These are phyloP conservation scores for Candida anglica DNA, from an alignment of 805 yeast genomes.

Conservation along the genomic window DNA sequence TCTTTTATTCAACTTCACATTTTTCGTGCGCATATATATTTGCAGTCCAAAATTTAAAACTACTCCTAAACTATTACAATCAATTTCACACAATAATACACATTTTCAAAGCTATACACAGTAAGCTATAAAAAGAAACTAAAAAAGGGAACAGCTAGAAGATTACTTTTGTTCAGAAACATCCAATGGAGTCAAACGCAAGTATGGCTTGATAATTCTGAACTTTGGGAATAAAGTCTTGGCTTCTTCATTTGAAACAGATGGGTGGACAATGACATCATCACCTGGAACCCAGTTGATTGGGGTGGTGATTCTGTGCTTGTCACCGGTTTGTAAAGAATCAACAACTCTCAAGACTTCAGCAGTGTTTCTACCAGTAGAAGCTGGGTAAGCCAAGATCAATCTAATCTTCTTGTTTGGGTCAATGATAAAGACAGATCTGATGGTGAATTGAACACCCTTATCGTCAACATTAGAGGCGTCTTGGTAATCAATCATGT, in stretches of 20 bases:
- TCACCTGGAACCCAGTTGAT: constrained; percentile 72
- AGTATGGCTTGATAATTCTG: constrained; percentile 84
- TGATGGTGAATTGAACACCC: constrained; percentile 71
- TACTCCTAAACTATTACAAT: too few relatives aligned
- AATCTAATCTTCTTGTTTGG: constrained; percentile 61
- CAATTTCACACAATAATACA: too few relatives aligned
- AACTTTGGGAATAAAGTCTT: constrained; percentile 79
- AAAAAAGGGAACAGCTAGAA: too few relatives aligned
- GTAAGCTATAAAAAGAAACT: too few relatives aligned
- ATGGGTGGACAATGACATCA: constrained; percentile 70
- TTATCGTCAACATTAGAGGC: constrained; percentile 62
- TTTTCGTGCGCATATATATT: too few relatives aligned
- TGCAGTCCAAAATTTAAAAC: too few relatives aligned
- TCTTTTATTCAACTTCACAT: too few relatives aligned
- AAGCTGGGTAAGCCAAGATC: constrained; percentile 65
- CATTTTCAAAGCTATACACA: too few relatives aligned
- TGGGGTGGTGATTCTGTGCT: constrained; percentile 62
- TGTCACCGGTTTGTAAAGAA: constrained; percentile 63
- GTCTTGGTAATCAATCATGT: constrained; percentile 70
- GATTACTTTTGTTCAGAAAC: constrained; percentile 3
- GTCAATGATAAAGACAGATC: constrained; percentile 71
- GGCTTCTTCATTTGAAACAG: constrained; percentile 58
- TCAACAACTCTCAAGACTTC: constrained; percentile 69
- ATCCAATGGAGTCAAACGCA: constrained; percentile 58
- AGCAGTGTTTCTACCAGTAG: constrained; percentile 73